phyloP scores from a whole-genome alignment of 805 yeast genomes.

The Scheffersomyces coipomensis region DNA sequence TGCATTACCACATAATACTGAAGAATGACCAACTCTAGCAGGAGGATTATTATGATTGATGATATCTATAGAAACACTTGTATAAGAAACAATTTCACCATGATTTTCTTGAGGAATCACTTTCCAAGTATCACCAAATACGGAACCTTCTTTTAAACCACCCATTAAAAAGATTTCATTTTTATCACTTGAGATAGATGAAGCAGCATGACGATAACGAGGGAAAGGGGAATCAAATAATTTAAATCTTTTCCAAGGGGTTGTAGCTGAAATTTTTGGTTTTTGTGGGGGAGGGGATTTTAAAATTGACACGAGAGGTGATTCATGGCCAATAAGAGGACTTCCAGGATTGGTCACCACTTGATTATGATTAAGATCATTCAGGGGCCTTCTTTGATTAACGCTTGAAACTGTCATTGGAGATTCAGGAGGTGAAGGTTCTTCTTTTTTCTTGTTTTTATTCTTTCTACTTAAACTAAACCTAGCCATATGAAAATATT shows the following conservation, averaged over 20 bases:
- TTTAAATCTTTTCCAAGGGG: conserved; percentile 70
- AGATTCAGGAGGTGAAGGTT: conserved; percentile 1
- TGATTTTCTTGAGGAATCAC: conserved; percentile 47
- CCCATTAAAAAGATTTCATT: conserved; percentile 90
- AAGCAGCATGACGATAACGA: conserved; percentile 89
- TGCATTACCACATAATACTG: conserved; percentile 91
- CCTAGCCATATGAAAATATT: conserved; percentile 44
- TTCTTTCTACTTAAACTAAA: conserved; percentile 56
- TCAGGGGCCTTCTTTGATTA: not conserved
- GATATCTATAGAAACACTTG: conserved; percentile 32
- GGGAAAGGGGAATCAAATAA: conserved; percentile 84
- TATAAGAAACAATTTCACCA: conserved; percentile 20
- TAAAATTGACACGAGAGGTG: not conserved
- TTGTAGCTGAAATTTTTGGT: conserved; percentile 11
- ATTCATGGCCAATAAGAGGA: no score
- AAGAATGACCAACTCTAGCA: conserved; percentile 95
- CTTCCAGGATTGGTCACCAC: no score
- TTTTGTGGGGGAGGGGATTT: conserved; percentile 5
- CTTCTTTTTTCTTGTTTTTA: conserved; percentile 16
- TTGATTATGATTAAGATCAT: no score
- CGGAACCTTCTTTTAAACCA: conserved; percentile 88
- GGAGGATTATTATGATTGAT: conserved; percentile 83
- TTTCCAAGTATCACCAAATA: conserved; percentile 95
- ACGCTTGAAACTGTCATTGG: not conserved
- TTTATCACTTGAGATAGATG: conserved; percentile 70